Conservation (phyloP, 2,329 filamentous ascomycete species). For the Aspergillus flavus region DNA sequence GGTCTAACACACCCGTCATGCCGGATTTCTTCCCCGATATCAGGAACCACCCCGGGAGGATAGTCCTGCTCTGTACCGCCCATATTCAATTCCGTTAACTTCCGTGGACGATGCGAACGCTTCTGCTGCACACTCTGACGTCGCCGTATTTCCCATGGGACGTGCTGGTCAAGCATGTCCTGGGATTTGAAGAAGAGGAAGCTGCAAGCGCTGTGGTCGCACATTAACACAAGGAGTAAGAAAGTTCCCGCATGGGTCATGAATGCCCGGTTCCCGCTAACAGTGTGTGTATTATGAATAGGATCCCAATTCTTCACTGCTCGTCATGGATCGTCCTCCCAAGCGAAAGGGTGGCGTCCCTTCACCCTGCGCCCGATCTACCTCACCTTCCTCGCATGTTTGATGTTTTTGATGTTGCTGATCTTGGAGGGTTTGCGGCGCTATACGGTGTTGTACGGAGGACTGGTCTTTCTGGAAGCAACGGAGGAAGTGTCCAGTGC, state of each 20-base stretch:
- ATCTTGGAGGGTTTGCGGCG: slow-evolving; percentile 32
- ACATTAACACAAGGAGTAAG: slow-evolving; percentile 14
- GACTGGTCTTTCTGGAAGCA: slow-evolving; percentile 32
- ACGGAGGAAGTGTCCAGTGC: slow-evolving; percentile 30
- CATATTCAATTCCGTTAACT: not conserved
- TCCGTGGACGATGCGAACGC: slow-evolving; percentile 5
- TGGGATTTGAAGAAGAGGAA: slow-evolving; percentile 15
- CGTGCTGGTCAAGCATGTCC: slow-evolving; percentile 24
- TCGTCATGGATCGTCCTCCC: not conserved
- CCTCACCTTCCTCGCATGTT: slow-evolving; percentile 23
- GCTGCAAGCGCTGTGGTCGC: slow-evolving; percentile 18
- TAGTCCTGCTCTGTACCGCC: not conserved
- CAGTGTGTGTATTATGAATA: not conserved
- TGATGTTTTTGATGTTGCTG: slow-evolving; percentile 30
- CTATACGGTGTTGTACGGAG: slow-evolving; percentile 31
- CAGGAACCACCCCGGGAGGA: not conserved
- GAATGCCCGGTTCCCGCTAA: not conserved
- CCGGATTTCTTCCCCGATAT: not conserved
- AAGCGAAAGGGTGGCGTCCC: slow-evolving; percentile 32
- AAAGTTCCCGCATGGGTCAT: not conserved
- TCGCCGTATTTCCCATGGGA: slow-evolving; percentile 14
- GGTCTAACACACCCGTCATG: not conserved
- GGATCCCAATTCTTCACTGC: not conserved
- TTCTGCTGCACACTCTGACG: not conserved
- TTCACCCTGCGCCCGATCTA: slow-evolving; percentile 36